phyloP scores from a whole-genome alignment of 1,284 basidiomycete genomes.

The Sanguinoderma infundibulare region DNA sequence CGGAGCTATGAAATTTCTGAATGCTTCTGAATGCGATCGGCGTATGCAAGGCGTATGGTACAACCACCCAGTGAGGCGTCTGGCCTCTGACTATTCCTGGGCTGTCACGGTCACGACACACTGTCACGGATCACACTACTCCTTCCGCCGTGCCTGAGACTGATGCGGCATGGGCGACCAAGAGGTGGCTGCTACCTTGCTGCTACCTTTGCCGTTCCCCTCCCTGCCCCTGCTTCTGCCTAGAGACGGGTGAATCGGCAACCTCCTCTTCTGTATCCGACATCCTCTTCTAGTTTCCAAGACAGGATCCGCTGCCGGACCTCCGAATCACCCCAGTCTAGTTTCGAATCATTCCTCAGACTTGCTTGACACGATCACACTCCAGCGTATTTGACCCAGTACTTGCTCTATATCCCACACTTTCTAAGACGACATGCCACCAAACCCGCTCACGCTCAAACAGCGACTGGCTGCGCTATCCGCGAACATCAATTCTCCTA shows the following conservation, averaged over 20 bases:
- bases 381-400: neutral
- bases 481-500: constrained; percentile 20
- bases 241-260: too few species aligned
- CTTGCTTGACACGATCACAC: neutral
- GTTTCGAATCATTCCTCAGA: neutral
- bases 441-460: constrained; percentile 32
- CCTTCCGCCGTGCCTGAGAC: too few species aligned
- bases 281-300: neutral
- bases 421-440: constrained; percentile 24
- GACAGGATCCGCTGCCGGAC: neutral
- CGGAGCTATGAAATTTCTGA: too few species aligned
- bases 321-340: neutral
- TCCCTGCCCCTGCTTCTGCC: too few species aligned
- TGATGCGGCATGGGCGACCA: neutral
- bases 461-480: constrained; percentile 36
- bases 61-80: too few species aligned
- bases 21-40: too few species aligned
- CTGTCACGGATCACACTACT: neutral
- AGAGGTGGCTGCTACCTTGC: constrained; percentile 3
- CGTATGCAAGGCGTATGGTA: too few species aligned
- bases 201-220: too few species aligned
- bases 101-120: neutral
- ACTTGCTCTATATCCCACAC: neutral
- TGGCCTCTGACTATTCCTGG: too few species aligned
- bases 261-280: too few species aligned